Percentiles rank a stretch among this genome's conserved stretches.
Evolutionary conservation across 306 rosid genomes (phyloP).

Genomic region (Trifolium pratense): DNA sequence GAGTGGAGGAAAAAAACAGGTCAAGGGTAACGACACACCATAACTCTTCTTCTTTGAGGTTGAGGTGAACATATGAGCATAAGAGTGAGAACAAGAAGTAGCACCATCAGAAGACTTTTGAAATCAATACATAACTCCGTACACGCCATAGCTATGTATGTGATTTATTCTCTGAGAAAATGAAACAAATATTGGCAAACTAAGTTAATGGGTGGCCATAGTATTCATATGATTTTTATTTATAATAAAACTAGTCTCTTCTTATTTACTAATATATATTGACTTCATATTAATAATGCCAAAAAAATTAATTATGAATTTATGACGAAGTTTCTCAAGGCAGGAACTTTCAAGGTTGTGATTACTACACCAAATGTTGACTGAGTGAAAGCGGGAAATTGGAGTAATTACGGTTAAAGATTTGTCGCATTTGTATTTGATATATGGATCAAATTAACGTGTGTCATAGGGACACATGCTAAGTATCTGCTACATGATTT

Average conservation of each 20-base stretch:
- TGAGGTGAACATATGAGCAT: constrained; percentile 35
- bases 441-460: too few relatives aligned
- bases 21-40: constrained; percentile 44
- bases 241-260: background rate
- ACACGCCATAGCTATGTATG: constrained; percentile 30
- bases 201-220: background rate
- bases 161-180: constrained; percentile 3
- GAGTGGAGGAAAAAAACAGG: background rate
- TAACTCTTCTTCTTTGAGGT: constrained; percentile 34
- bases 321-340: background rate
- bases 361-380: constrained; percentile 22
- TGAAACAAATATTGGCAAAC: background rate
- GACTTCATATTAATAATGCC: constrained; percentile 3
- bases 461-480: too few relatives aligned
- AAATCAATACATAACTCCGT: constrained; percentile 26
- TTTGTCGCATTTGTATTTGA: too few relatives aligned
- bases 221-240: background rate
- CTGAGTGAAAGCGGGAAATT: background rate
- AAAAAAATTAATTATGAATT: constrained; percentile 7
- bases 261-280: background rate
- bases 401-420: too few relatives aligned
- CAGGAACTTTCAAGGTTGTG: background rate
- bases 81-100: constrained; percentile 42
- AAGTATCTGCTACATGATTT: too few relatives aligned
- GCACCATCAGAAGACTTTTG: constrained; percentile 40